Evolutionary conservation across 495 filamentous ascomycete species (phyloP).

Genomic region (Lasiosphaeris hirsuta): DNA sequence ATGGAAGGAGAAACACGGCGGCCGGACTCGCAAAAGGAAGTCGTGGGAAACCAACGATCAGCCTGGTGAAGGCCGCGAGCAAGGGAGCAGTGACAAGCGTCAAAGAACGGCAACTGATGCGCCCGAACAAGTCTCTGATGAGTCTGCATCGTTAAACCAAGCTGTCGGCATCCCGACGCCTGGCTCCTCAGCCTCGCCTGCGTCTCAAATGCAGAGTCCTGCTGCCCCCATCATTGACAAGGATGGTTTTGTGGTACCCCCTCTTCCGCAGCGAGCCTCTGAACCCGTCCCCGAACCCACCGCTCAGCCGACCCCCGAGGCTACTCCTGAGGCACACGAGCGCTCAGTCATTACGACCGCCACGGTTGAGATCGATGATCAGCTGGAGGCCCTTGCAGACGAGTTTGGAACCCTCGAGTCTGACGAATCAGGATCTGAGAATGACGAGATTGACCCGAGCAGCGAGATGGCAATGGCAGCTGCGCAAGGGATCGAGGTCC

Average conservation of each 20-base stretch:
- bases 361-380: constrained; percentile 6
- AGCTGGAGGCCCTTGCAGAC: constrained; percentile 29
- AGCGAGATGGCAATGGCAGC: constrained; percentile 34
- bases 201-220: neutral
- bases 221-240: constrained; percentile 21
- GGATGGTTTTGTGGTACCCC: constrained; percentile 31
- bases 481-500: constrained; percentile 27
- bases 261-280: constrained; percentile 13
- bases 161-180: neutral
- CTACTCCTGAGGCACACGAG: constrained; percentile 1
- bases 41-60: constrained; percentile 24
- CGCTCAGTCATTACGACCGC: constrained; percentile 15
- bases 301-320: constrained; percentile 6
- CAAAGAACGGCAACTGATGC: constrained; percentile 19
- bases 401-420: constrained; percentile 21
- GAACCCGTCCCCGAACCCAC: constrained; percentile 8
- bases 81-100: constrained; percentile 18
- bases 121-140: constrained; percentile 10
- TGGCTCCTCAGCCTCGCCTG: neutral
- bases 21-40: constrained; percentile 38
- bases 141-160: constrained; percentile 8
- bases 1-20: constrained; percentile 49
- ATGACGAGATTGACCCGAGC: constrained; percentile 26
- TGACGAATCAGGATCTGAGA: constrained; percentile 32
- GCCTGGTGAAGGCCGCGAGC: constrained; percentile 24